Evolutionary conservation across 1,284 basidiomycete species (phyloP), one percentile per base, ranked within the genome.

Genomic region (Malassezia pachydermatis): DNA sequence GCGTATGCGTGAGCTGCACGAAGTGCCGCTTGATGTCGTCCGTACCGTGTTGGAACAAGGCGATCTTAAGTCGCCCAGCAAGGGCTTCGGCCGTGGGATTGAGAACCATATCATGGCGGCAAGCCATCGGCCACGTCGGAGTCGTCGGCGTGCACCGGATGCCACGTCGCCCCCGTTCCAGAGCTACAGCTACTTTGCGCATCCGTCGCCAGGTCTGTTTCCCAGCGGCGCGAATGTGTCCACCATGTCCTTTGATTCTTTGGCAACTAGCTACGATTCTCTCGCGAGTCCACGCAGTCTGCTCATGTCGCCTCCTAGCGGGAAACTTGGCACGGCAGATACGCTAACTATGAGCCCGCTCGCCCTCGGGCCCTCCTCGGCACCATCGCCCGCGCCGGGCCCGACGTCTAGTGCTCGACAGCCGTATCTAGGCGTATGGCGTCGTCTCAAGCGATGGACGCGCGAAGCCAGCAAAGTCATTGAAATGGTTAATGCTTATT

Each of bases 371-470:
- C 54, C 59, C 9, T 41, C 50, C 6, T 22, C 30, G 6, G 44
- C 35, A 10, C 36, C 48, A 37, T 19, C 36, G 34, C 30, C 22
- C 4, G n/a, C 47, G 8, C 45, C 38, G 6, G 51, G 47, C 13
- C 23, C 19, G 23, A 50, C 42, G 50, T 36, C 34, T 8, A 51
- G 54, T 16, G 58, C 54, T 0, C n/a, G n/a, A n/a, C n/a, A n/a
- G n/a, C 67, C 67, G 3, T 70, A 70, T 29, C 67, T 66, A 0
- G 67, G 67, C 17, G 64, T 70, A 8, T 70, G 67, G 67, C 58
- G 67, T 16, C 49, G 67, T 17, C 55, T 64, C 46, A 70, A 70
- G 54, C 57, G 67, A 16, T 70, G 67, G 67, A 58, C 59, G 22
- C 53, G 64, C 24, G 66, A 70, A 48, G 64, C 66, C 2, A 63